phyloP scores from a whole-genome alignment of 805 yeast species.

The Kluyveromyces wickerhamii region DNA sequence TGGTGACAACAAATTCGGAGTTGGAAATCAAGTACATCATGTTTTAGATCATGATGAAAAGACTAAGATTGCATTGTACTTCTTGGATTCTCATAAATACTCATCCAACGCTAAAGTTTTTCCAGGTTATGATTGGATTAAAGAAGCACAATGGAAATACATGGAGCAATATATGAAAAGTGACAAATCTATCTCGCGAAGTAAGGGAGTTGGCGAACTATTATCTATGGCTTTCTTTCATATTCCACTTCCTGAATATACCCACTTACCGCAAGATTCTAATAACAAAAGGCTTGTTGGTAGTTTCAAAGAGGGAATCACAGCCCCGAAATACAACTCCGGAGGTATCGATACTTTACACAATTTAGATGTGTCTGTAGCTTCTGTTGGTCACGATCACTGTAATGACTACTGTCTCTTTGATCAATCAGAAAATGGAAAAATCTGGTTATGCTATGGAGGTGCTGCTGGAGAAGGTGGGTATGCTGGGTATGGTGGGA shows the following conservation, averaged over 20 bases:
- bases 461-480: conserved; percentile 96
- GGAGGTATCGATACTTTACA: conserved; percentile 54
- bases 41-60: conserved; percentile 37
- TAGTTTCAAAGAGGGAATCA: conserved; percentile 56
- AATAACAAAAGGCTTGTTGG: conserved; percentile 44
- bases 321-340: conserved; percentile 68
- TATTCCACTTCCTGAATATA: conserved; percentile 84
- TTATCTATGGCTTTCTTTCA: conserved; percentile 89
- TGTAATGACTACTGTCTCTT: conserved; percentile 83
- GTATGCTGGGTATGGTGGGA: conserved; percentile 88
- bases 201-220: conserved; percentile 33
- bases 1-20: conserved; percentile 48
- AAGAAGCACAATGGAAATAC: conserved; percentile 57
- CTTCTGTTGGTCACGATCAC: conserved; percentile 91
- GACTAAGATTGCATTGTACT: conserved; percentile 56
- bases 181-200: conserved; percentile 26
- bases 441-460: conserved; percentile 84
- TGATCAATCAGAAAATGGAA: conserved; percentile 36
- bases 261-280: conserved; percentile 32
- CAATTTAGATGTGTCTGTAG: conserved; percentile 63
- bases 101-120: conserved; percentile 55
- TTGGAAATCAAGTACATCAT: conserved; percentile 66
- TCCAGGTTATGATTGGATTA: conserved; percentile 85
- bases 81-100: conserved; percentile 79
- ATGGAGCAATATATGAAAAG: conserved; percentile 33